Evolutionary conservation across 1,139 yeast genomes (phyloP).

Genomic region (Geotrichum macrosporum): DNA sequence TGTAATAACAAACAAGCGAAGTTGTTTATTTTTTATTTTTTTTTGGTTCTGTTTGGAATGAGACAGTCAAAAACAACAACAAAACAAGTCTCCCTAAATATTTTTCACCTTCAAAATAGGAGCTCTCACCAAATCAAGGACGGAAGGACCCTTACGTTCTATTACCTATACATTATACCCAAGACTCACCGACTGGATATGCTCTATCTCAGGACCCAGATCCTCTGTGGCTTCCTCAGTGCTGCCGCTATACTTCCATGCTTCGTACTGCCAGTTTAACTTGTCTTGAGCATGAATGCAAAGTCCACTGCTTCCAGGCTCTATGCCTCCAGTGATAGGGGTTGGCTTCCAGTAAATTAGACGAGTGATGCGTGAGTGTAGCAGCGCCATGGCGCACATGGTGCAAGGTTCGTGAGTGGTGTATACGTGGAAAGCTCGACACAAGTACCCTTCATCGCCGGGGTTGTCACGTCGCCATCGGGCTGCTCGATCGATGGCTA

Average conservation of each 20-base stretch:
- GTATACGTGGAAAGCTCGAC: conserved; percentile 71
- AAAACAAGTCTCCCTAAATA: no score
- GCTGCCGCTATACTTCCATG: conserved; percentile 58
- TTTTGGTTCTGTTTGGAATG: no score
- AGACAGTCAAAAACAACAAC: no score
- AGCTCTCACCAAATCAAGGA: no score
- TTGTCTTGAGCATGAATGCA: conserved; percentile 68
- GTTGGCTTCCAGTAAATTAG: conserved; percentile 56
- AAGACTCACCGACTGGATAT: neutral
- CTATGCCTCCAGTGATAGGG: conserved; percentile 51
- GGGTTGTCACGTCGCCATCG: conserved; percentile 7
- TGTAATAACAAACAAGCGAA: no score
- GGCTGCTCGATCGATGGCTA: conserved; percentile 53
- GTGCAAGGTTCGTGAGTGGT: conserved; percentile 95
- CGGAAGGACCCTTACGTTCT: neutral
- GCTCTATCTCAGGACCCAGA: conserved; percentile 2
- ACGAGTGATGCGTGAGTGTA: conserved; percentile 78
- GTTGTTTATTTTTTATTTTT: no score
- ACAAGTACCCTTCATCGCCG: conserved; percentile 49
- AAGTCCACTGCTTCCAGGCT: conserved; percentile 56
- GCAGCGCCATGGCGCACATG: conserved; percentile 95
- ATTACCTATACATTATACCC: conserved; percentile 8
- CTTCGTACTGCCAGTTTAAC: conserved; percentile 77
- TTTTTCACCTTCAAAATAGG: no score
- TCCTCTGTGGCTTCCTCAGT: conserved; percentile 21